Evolutionary conservation across 208 protist genomes (phyloP).

Genomic region (Trypanosoma boissoni): DNA sequence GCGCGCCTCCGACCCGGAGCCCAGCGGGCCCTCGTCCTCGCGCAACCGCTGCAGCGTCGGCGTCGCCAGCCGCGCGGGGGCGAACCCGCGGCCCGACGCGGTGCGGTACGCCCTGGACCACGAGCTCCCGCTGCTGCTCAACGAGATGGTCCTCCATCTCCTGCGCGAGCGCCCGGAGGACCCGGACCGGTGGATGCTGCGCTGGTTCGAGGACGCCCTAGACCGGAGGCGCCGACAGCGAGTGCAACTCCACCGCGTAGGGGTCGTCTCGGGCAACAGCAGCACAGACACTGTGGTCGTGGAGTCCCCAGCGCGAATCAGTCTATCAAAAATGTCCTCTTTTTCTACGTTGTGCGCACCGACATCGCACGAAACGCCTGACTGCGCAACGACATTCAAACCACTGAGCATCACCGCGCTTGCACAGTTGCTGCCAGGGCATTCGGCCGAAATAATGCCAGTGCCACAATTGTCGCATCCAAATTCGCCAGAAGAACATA

Average conservation of each 20-base stretch:
- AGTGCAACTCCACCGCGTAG: background rate
- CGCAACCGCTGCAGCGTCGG: constrained; percentile 25
- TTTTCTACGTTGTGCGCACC: too few relatives aligned
- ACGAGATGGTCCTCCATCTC: constrained; percentile 26
- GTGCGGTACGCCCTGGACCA: constrained; percentile 25
- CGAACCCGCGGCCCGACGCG: background rate
- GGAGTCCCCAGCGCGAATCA: background rate
- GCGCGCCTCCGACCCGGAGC: background rate
- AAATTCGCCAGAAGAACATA: too few relatives aligned
- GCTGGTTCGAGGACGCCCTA: constrained; percentile 27
- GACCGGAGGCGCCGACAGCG: background rate
- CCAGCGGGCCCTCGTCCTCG: background rate
- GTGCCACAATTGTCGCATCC: too few relatives aligned
- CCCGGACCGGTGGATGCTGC: constrained; percentile 30
- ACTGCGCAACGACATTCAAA: too few relatives aligned
- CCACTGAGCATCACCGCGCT: too few relatives aligned
- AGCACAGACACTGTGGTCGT: too few relatives aligned
- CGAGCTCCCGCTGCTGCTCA: constrained; percentile 26
- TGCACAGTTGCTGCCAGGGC: too few relatives aligned
- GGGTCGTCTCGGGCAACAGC: background rate
- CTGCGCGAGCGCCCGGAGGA: constrained; percentile 19
- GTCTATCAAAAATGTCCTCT: background rate
- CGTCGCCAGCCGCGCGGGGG: background rate
- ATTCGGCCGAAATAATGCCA: too few relatives aligned
- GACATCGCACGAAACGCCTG: too few relatives aligned